These are phyloP conservation scores for Epichloe sylvatica DNA, from an alignment of 2,329 filamentous ascomycete species.

Conservation along the genomic window DNA sequence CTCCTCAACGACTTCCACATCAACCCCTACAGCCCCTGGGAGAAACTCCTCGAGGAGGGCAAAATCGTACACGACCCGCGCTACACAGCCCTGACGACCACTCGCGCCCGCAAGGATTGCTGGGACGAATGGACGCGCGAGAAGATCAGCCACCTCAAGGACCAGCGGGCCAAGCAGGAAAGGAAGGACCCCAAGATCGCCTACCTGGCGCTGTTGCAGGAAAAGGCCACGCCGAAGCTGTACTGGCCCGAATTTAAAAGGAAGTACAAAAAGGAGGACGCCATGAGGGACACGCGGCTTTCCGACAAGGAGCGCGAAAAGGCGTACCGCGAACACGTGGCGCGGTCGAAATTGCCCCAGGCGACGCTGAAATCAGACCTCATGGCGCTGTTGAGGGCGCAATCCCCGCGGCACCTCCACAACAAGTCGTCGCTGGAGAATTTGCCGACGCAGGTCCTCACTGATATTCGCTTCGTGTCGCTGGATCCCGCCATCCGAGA, in stretches of 20 bases:
- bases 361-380: conserved; percentile 57
- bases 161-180: conserved; percentile 58
- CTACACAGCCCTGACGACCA: conserved; percentile 72
- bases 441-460: conserved; percentile 48
- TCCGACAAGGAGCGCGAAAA: conserved; percentile 68
- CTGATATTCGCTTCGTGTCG: conserved; percentile 57
- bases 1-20: conserved; percentile 70
- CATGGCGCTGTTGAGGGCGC: conserved; percentile 46
- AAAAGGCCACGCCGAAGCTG: conserved; percentile 73
- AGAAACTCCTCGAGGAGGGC: conserved; percentile 72
- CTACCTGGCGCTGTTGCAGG: conserved; percentile 69
- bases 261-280: conserved; percentile 69
- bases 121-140: conserved; percentile 76
- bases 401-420: conserved; percentile 46
- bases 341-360: conserved; percentile 50
- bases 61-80: conserved; percentile 71
- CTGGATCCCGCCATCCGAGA: conserved; percentile 49
- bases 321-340: conserved; percentile 61
- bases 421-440: conserved; percentile 40
- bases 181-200: conserved; percentile 72
- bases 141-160: conserved; percentile 58
- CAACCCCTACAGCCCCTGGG: conserved; percentile 84
- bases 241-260: conserved; percentile 97
- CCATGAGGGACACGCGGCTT: conserved; percentile 62
- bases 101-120: conserved; percentile 64